Evolutionary conservation across 31 red algal species (phyloP), one percentile per base, ranked within the genome.

Genomic region (Odonthalia washingtoniensis): DNA sequence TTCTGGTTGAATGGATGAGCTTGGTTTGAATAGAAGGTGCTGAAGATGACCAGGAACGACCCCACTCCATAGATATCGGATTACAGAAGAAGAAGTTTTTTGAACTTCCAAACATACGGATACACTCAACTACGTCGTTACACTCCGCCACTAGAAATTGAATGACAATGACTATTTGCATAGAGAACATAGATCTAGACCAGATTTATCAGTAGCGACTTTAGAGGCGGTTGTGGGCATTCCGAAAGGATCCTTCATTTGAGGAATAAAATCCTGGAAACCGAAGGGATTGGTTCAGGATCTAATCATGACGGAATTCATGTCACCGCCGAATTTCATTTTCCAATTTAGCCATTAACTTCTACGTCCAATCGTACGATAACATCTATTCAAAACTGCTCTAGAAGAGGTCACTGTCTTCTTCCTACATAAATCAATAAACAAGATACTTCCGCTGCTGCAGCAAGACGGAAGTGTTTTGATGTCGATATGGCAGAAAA

Each of bases 221-320:
- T 41, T 95, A 41, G 92, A 95, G 57, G 87, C 88, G 35, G 67
- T 95, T 46, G 92, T 91, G 12, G 92, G 90, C 90, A 90, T 62
- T 31, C n/a, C n/a, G n/a, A n/a, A n/a, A n/a, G n/a, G n/a, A n/a
- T n/a, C n/a, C n/a, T n/a, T n/a, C n/a, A n/a, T 95, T 0, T 95
- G 87, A 87, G 88, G 92, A 18, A 49, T 95, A 46, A 88, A 95
- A 82, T 95, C 90, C 46, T 95, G 92, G 92, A 81, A 80, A 46
- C 92, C 92, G 35, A 90, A 87, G 72, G 91, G 91, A 52, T 73
- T 85, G 70, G 91, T 83, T 43, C 79, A 94, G 43, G 91, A 94
- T 73, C 91, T 88, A 77, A 91, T 90, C 3, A 95, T 95, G 93
- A 83, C 93, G n/a, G n/a, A n/a, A n/a, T n/a, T n/a, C n/a, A n/a